Evolutionary conservation across 2,329 filamentous ascomycete genomes (phyloP).

Genomic region (Fusarium sp.): DNA sequence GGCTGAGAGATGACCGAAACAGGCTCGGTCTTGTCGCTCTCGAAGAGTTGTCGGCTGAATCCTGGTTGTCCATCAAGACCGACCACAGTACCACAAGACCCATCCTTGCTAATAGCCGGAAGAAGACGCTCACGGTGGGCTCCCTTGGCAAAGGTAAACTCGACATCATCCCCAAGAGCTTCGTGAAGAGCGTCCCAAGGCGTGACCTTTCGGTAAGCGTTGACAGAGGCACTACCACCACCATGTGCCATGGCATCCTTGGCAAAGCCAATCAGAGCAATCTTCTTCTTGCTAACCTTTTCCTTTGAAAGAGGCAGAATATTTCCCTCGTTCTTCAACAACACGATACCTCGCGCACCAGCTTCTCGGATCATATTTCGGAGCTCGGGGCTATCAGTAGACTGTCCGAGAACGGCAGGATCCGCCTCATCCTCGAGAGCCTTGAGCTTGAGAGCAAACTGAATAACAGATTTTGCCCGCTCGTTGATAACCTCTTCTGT

Average conservation of each 20-base stretch:
- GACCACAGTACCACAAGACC: constrained; percentile 33
- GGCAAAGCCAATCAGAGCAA: constrained; percentile 49
- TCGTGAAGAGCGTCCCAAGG: constrained; percentile 48
- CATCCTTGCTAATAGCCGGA: constrained; percentile 28
- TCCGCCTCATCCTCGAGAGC: constrained; percentile 28
- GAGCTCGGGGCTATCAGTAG: constrained; percentile 41
- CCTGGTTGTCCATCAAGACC: constrained; percentile 47
- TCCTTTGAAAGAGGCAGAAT: constrained; percentile 62
- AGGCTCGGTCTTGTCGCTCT: constrained; percentile 34
- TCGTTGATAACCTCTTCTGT: constrained; percentile 42
- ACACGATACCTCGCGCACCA: constrained; percentile 65
- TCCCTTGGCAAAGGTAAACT: constrained; percentile 43
- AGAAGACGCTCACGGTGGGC: constrained; percentile 37
- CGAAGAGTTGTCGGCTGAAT: constrained; percentile 44
- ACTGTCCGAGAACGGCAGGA: background rate
- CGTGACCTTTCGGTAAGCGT: constrained; percentile 49
- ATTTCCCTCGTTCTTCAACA: constrained; percentile 71
- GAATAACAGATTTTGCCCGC: constrained; percentile 47
- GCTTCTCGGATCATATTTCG: constrained; percentile 41
- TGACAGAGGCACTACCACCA: constrained; percentile 48
- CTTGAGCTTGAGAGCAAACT: constrained; percentile 45
- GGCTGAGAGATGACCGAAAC: constrained; percentile 30
- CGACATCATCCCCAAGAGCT: constrained; percentile 31
- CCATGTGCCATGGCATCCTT: constrained; percentile 49
- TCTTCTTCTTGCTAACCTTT: constrained; percentile 39